Evolutionary conservation across 2,329 filamentous ascomycete genomes (phyloP).

Genomic region (Xylaria sp.): DNA sequence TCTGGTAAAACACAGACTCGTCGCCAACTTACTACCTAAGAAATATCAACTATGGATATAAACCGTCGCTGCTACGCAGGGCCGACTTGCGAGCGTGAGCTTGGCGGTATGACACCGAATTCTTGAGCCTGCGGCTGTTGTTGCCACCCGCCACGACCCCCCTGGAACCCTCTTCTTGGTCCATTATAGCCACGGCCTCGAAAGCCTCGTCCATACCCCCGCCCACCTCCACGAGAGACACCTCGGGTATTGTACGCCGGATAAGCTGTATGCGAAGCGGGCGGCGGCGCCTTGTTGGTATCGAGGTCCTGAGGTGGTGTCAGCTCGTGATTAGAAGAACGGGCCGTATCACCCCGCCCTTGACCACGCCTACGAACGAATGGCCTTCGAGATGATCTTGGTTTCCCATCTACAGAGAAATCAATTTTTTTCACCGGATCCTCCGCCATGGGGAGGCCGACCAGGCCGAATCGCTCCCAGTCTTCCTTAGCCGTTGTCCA

Average conservation of each 20-base stretch:
- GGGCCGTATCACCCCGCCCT: constrained; percentile 39
- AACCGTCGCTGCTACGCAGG: not conserved
- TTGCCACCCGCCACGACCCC: constrained; percentile 42
- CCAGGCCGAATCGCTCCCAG: constrained; percentile 66
- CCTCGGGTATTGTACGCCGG: constrained; percentile 36
- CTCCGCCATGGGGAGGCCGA: constrained; percentile 72
- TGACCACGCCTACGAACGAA: constrained; percentile 50
- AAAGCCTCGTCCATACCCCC: constrained; percentile 41
- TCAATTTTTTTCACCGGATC: constrained; percentile 73
- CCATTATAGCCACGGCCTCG: constrained; percentile 43
- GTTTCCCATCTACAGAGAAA: constrained; percentile 67
- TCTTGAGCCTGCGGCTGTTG: constrained; percentile 33
- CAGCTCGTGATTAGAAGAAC: constrained; percentile 25
- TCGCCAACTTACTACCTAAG: not conserved
- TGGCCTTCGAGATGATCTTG: constrained; percentile 51
- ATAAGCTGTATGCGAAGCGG: constrained; percentile 17
- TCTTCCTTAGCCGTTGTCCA: constrained; percentile 72
- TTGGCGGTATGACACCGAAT: constrained; percentile 31
- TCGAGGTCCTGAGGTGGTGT: constrained; percentile 6
- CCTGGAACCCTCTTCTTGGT: constrained; percentile 43
- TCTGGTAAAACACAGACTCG: not conserved
- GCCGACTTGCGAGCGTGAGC: constrained; percentile 24
- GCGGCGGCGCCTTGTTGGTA: constrained; percentile 4
- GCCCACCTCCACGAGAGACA: constrained; percentile 43
- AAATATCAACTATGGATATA: not conserved